Evolutionary conservation across 176 grass and related monocot species (phyloP).

Genomic region (Saccharum officinarum): DNA sequence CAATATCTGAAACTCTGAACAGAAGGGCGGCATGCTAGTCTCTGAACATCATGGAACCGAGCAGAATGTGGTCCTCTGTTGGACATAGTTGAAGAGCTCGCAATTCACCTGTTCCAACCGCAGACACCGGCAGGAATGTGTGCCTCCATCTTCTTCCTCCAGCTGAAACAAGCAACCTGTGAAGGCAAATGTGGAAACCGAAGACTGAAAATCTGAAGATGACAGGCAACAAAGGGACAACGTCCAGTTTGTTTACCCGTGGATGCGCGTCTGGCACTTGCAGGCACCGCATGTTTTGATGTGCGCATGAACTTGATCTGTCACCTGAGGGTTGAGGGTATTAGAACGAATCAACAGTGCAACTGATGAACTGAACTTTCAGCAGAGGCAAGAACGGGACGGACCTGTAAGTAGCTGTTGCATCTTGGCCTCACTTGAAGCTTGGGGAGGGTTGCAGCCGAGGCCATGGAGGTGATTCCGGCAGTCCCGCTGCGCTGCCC

Average conservation of each 20-base stretch:
- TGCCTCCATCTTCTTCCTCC: conserved; percentile 31
- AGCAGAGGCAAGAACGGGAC: not conserved
- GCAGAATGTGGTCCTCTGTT: not conserved
- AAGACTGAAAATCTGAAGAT: conserved; percentile 14
- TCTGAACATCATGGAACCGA: not conserved
- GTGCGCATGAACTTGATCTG: not conserved
- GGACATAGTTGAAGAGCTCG: not conserved
- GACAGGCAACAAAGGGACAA: not conserved
- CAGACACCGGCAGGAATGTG: conserved; percentile 23
- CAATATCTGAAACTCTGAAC: conserved; percentile 2
- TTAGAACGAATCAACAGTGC: not conserved
- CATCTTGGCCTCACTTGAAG: conserved; percentile 13
- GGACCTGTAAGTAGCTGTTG: conserved; percentile 20
- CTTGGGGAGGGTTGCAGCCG: conserved; percentile 32
- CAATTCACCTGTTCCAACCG: conserved; percentile 40
- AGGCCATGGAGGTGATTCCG: conserved; percentile 39
- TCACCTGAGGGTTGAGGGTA: conserved; percentile 2
- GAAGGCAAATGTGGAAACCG: not conserved
- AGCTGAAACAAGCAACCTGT: conserved; percentile 31
- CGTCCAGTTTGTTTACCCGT: conserved; percentile 26
- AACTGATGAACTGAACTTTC: not conserved
- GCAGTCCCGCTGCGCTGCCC: not conserved
- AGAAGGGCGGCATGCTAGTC: not conserved
- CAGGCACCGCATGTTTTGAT: conserved; percentile 22
- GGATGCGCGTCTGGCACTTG: not conserved